These are phyloP conservation scores for Yarrowia yakushimensis DNA, from an alignment of 805 yeast genomes.

Conservation along the genomic window DNA sequence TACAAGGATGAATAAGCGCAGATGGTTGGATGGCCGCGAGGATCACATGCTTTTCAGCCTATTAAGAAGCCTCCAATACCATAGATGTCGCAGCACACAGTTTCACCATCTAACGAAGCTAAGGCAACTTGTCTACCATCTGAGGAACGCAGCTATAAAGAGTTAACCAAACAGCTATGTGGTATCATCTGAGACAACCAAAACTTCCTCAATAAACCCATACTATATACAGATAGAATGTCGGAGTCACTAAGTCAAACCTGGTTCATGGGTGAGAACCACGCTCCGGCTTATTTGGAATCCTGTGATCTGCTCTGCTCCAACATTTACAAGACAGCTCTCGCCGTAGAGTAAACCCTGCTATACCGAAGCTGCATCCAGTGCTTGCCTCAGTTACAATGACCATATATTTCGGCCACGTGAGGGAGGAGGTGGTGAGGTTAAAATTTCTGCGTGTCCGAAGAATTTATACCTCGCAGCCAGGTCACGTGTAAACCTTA, in stretches of 20 bases:
- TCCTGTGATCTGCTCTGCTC: conserved; percentile 27
- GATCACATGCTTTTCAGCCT: no score
- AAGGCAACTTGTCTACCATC: no score
- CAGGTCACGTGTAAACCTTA: neutral
- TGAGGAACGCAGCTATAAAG: no score
- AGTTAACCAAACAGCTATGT: no score
- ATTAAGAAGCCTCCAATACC: no score
- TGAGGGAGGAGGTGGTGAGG: conserved; percentile 26
- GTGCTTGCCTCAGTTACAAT: conserved; percentile 24
- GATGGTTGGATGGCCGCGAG: no score
- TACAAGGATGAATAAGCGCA: no score
- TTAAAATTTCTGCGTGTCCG: neutral
- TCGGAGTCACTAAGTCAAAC: conserved; percentile 35
- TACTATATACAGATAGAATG: conserved; percentile 21
- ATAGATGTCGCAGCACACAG: no score
- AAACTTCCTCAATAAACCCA: no score
- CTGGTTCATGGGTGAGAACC: conserved; percentile 28
- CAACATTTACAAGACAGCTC: conserved; percentile 25
- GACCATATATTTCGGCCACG: conserved; percentile 18
- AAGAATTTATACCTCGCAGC: neutral
- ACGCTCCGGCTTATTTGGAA: conserved; percentile 38
- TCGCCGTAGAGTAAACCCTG: conserved; percentile 25
- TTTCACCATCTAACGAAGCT: no score
- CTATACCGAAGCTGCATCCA: conserved; percentile 27
- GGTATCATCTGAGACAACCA: no score